Base-by-base conservation (phyloP, 2,329 filamentous ascomycete genomes). In the Colletotrichum theobromicola region DNA sequence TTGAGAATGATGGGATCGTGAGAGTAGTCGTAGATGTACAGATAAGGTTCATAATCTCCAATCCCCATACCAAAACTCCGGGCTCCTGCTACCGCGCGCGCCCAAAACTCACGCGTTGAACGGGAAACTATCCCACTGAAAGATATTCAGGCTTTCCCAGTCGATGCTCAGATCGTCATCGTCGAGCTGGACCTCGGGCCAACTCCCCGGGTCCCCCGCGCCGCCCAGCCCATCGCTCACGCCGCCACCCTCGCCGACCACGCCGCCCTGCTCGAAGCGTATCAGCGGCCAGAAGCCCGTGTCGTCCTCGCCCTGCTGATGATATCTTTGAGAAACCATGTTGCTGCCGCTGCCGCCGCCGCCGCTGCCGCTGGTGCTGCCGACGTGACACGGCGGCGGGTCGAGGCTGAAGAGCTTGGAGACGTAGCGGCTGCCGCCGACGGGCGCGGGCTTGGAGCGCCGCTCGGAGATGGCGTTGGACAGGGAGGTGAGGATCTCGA, bases 401-500 rank as follows among this genome's bases (percentile, higher is more conserved):
- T 76, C 70, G 4, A 80, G 74, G 8, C 78, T 77, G 30, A 82
- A 79, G 4, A 82, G 64, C 37, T 77, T 79, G 37, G 77, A 78
- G 5, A 82, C 79, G n/a, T 81, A 82, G 37, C 76, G 76, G 28
- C 78, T 81, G 42, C 79, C 72, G 6, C 79, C 76, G 12, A 76
- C 76, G 8, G 76, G 70, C 5, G 76, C 75, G 12, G 76, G 68
- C 50, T 77, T 77, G 53, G 79, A 74, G 1, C 85, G 83, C 73
- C 86, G 85, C 64, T 86, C 82, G 5, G 79, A 76, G 12, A 90
- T 85, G 0, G 88, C 88, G 12, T 85, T 84, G 0, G 85, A 83
- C 6, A 90, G 80, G 4, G 84, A 81, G 0, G 83, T 87, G 9
- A 92, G 81, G 24, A 92, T 92, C 7, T 91, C 88, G 15, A 86